These are phyloP conservation scores for Meira miltonrushii DNA, from an alignment of 1,284 basidiomycete genomes.

Conservation along the genomic window DNA sequence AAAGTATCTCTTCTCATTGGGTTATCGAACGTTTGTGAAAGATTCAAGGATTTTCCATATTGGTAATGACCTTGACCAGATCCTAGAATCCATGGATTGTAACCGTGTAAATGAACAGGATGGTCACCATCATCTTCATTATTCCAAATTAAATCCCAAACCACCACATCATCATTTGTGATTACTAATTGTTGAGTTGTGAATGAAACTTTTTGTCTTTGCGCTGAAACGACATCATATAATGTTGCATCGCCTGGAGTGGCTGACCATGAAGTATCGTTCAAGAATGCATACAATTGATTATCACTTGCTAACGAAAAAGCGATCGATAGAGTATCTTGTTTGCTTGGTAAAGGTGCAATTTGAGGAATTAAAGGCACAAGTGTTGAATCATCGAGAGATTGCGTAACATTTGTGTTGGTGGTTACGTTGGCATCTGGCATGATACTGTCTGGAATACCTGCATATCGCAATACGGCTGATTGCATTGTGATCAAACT, in stretches of 20 bases:
- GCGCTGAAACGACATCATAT: slow-evolving; percentile 24
- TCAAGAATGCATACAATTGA: slow-evolving; percentile 32
- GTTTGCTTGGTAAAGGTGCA: slow-evolving; percentile 25
- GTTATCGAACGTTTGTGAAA: slow-evolving; percentile 37
- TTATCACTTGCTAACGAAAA: slow-evolving; percentile 25
- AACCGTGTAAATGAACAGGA: slow-evolving; percentile 35
- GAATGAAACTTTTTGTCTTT: slow-evolving; percentile 19
- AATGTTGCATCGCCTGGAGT: slow-evolving; percentile 27
- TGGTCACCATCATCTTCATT: slow-evolving; percentile 42
- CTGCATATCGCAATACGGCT: slow-evolving; percentile 2
- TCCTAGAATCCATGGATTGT: slow-evolving; percentile 42
- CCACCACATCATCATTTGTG: slow-evolving; percentile 8
- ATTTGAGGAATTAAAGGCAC: slow-evolving; percentile 18
- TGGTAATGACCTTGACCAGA: slow-evolving; percentile 46
- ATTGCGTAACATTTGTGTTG: slow-evolving; percentile 12
- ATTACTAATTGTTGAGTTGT: slow-evolving; percentile 22
- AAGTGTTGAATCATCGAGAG: slow-evolving; percentile 22
- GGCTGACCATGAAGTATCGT: slow-evolving; percentile 29
- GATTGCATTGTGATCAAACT: slow-evolving; percentile 3
- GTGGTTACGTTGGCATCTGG: background rate
- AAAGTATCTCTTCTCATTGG: slow-evolving; percentile 51
- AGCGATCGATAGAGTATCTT: slow-evolving; percentile 22
- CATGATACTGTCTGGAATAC: background rate
- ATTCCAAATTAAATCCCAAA: slow-evolving; percentile 38
- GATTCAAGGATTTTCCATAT: slow-evolving; percentile 6